Conservation (phyloP, 768 basidiomycete species). For the Collybia sp. region DNA sequence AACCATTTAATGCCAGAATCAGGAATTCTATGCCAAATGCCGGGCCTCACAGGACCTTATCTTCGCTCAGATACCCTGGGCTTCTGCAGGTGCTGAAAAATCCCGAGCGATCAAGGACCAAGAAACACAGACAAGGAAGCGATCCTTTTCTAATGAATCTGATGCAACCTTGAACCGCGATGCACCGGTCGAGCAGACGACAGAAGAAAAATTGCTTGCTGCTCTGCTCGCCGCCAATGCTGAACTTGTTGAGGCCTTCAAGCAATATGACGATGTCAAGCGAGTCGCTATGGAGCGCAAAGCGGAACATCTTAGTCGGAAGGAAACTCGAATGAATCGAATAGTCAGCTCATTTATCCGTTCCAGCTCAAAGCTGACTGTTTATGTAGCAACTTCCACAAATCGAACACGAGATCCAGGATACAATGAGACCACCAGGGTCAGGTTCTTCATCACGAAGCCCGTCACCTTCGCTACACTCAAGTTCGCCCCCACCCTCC, state of each 20-base stretch:
- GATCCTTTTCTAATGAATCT: constrained; percentile 12
- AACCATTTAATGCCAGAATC: constrained; percentile 3
- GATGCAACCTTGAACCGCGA: constrained; percentile 17
- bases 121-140: constrained; percentile 16
- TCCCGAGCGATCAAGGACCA: constrained; percentile 40
- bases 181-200: constrained; percentile 41
- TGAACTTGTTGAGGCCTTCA: constrained; percentile 61
- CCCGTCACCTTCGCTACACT: constrained; percentile 37
- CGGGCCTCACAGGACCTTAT: constrained; percentile 80
- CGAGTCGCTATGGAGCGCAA: constrained; percentile 60
- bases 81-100: constrained; percentile 73
- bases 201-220: constrained; percentile 72
- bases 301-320: constrained; percentile 66
- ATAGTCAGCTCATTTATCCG: constrained; percentile 39
- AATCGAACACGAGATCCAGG: constrained; percentile 22
- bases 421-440: constrained; percentile 24
- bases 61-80: constrained; percentile 88
- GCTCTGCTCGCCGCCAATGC: constrained; percentile 72
- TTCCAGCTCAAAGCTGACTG: background rate
- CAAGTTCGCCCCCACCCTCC: constrained; percentile 31
- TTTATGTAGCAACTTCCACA: constrained; percentile 25
- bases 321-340: constrained; percentile 61
- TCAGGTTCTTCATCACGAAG: constrained; percentile 34
- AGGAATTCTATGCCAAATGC: constrained; percentile 86
- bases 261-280: constrained; percentile 75